These are phyloP conservation scores for Pythium sp. DNA, from an alignment of 352 stramenopile genomes.

Conservation along the genomic window DNA sequence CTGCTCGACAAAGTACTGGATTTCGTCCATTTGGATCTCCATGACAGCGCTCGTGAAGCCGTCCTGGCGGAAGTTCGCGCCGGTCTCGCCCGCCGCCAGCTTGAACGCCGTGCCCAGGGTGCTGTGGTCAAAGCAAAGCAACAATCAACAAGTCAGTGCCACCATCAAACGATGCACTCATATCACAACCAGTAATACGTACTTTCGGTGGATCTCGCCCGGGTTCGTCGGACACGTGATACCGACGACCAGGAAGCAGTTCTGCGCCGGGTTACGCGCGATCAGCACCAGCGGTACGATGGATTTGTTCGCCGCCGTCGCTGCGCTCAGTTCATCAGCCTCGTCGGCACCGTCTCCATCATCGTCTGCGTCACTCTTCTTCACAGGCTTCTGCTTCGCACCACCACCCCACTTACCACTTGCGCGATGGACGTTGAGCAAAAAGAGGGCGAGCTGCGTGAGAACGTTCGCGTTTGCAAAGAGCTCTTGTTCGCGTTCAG, in stretches of 20 bases:
- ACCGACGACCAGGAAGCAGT: conserved; percentile 95
- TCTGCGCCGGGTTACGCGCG: conserved; percentile 84
- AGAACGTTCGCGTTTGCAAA: conserved; percentile 94
- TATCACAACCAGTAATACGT: conserved; percentile 21
- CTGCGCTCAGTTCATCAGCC: conserved; percentile 22
- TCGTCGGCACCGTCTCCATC: conserved; percentile 21
- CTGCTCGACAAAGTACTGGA: conserved; percentile 96
- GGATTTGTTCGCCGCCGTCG: conserved; percentile 31
- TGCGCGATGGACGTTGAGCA: conserved; percentile 94
- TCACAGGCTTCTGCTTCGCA: conserved; percentile 28
- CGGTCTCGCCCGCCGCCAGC: conserved; percentile 90
- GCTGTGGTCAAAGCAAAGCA: conserved; percentile 25
- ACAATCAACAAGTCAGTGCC: conserved; percentile 12
- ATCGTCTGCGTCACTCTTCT: conserved; percentile 27
- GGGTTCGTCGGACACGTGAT: conserved; percentile 90
- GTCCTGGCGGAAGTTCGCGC: conserved; percentile 92
- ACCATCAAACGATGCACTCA: neutral
- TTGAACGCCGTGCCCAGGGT: conserved; percentile 94
- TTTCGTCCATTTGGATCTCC: conserved; percentile 93
- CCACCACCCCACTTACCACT: conserved; percentile 92
- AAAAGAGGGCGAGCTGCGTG: conserved; percentile 91
- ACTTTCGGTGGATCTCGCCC: conserved; percentile 89
- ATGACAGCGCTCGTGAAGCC: conserved; percentile 96
- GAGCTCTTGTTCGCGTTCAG: conserved; percentile 78
- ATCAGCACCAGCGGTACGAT: conserved; percentile 81